phyloP scores from a whole-genome alignment of 1,139 yeast species.

The Taphrina betulina region DNA sequence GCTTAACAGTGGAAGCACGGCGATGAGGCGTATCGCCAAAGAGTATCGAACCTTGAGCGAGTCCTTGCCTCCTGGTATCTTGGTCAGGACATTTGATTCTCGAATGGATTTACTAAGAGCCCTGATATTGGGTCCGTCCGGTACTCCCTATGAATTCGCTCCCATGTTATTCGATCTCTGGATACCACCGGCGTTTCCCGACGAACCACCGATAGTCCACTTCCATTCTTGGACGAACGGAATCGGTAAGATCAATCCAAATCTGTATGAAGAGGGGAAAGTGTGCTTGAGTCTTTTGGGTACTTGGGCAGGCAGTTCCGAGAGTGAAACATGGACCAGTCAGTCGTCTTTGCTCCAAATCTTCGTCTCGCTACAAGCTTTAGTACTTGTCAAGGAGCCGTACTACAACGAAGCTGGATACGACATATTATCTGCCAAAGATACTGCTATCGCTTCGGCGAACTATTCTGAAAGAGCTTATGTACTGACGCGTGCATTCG shows the following conservation, averaged over 20 bases:
- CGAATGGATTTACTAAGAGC: constrained; percentile 37
- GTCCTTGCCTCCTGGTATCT: constrained; percentile 37
- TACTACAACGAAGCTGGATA: constrained; percentile 39
- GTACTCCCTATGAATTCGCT: constrained; percentile 38
- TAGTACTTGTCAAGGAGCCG: constrained; percentile 38
- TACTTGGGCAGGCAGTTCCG: constrained; percentile 38
- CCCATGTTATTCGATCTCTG: constrained; percentile 37
- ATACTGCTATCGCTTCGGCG: constrained; percentile 35
- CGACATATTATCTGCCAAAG: constrained; percentile 36
- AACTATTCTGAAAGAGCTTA: constrained; percentile 37
- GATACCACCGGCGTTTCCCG: constrained; percentile 35
- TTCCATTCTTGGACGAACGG: constrained; percentile 39
- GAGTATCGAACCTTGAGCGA: constrained; percentile 35
- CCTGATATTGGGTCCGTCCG: constrained; percentile 36
- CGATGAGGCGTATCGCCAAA: constrained; percentile 12
- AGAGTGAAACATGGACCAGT: constrained; percentile 36
- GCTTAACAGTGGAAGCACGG: neutral
- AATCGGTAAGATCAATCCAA: constrained; percentile 38
- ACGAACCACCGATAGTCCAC: constrained; percentile 36
- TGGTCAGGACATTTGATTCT: constrained; percentile 36
- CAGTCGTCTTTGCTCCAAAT: constrained; percentile 37
- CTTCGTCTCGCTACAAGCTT: constrained; percentile 37
- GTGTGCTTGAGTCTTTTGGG: constrained; percentile 38
- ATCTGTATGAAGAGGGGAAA: constrained; percentile 38
- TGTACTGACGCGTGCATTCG: constrained; percentile 37